These are phyloP conservation scores for Begonia fuchsioides DNA, from an alignment of 306 rosid species.

Conservation along the genomic window DNA sequence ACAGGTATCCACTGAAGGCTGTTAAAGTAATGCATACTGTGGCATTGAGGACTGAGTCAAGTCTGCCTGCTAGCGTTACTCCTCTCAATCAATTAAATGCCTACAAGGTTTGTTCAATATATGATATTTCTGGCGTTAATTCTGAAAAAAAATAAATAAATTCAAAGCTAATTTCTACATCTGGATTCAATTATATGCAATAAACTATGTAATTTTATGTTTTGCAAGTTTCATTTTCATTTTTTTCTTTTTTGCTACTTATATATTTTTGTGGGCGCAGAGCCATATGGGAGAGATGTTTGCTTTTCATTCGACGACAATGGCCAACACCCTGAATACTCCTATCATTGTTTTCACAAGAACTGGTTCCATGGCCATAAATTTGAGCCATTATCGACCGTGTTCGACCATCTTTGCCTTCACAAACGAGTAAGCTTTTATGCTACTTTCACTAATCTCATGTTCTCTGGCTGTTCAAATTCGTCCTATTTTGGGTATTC, in stretches of 20 bases:
- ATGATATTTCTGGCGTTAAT: not conserved
- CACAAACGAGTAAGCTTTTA: slow-evolving; percentile 75
- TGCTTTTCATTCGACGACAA: slow-evolving; percentile 83
- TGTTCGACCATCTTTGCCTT: slow-evolving; percentile 86
- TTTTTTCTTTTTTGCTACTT: not conserved
- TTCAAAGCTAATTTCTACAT: too few species aligned
- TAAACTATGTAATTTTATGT: too few species aligned
- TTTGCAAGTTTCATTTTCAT: too few species aligned
- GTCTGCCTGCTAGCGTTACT: slow-evolving; percentile 24
- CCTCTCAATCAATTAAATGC: slow-evolving; percentile 35
- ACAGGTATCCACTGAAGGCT: slow-evolving; percentile 87
- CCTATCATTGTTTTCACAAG: slow-evolving; percentile 83
- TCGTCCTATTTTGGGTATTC: too few species aligned
- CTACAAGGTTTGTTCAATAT: slow-evolving; percentile 26
- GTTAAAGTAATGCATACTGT: slow-evolving; percentile 87
- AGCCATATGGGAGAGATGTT: slow-evolving; percentile 82
- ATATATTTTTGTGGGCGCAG: slow-evolving; percentile 21
- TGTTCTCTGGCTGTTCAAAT: too few species aligned
- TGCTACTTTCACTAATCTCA: too few species aligned
- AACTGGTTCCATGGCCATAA: slow-evolving; percentile 91
- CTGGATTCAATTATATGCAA: too few species aligned
- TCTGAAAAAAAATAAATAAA: too few species aligned
- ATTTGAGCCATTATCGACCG: slow-evolving; percentile 83
- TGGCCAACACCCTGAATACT: slow-evolving; percentile 64
- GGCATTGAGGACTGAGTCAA: slow-evolving; percentile 74